These are phyloP conservation scores for Cladophialophora immunda DNA, from an alignment of 2,329 filamentous ascomycete genomes.

Conservation along the genomic window DNA sequence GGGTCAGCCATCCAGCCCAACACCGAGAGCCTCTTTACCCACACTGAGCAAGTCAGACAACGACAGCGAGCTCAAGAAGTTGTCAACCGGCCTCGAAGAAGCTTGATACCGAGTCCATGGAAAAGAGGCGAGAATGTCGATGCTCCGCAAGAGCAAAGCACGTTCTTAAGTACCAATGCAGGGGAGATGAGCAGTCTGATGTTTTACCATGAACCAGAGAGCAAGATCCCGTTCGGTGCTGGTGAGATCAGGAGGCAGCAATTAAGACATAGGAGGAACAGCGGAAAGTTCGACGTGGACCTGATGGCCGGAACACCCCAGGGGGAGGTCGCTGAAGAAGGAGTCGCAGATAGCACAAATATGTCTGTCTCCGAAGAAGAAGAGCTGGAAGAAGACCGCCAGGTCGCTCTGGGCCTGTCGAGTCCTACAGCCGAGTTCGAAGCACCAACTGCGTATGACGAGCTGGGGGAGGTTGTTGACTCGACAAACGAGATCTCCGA, in stretches of 20 bases:
- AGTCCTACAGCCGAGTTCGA: background rate
- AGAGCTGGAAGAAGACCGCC: background rate
- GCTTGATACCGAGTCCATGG: conserved; percentile 46
- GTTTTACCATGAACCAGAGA: conserved; percentile 33
- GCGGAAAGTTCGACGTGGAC: conserved; percentile 38
- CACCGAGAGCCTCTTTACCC: conserved; percentile 7
- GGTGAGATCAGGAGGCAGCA: conserved; percentile 29
- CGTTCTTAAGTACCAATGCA: conserved; percentile 28
- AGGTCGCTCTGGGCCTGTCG: background rate
- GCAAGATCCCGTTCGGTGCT: conserved; percentile 33
- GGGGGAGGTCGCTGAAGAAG: conserved; percentile 18
- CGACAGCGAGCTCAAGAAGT: conserved; percentile 37
- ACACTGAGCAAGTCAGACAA: conserved; percentile 16
- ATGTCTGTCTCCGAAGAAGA: background rate
- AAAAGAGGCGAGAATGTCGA: conserved; percentile 43
- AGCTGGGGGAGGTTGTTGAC: background rate
- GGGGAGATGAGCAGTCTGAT: conserved; percentile 36
- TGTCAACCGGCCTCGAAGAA: conserved; percentile 35
- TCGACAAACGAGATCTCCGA: conserved; percentile 6
- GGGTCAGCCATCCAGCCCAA: conserved; percentile 37
- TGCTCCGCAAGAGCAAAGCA: conserved; percentile 33
- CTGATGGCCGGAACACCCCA: conserved; percentile 35
- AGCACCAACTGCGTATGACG: background rate
- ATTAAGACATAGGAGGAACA: conserved; percentile 28
- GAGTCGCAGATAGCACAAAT: background rate